These are phyloP conservation scores for Thelephora ganbajun DNA, from an alignment of 768 basidiomycete species.

Conservation along the genomic window DNA sequence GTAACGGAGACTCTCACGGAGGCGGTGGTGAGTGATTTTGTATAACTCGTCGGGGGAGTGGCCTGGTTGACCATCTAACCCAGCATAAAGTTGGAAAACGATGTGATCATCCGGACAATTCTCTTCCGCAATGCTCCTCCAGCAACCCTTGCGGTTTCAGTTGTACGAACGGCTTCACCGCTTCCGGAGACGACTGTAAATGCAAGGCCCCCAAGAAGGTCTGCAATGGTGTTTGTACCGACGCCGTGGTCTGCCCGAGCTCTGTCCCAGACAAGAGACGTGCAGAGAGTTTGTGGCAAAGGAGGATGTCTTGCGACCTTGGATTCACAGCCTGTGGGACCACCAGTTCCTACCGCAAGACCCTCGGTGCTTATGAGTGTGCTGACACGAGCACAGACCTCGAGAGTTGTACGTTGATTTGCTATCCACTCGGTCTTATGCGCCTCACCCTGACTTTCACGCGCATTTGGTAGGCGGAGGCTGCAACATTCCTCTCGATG, in stretches of 20 bases:
- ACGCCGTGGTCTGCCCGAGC: conserved; percentile 16
- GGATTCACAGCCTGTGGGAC: conserved; percentile 31
- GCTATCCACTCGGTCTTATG: background rate
- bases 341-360: conserved; percentile 15
- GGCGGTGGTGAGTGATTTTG: conserved; percentile 19
- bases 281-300: conserved; percentile 17
- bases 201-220: conserved; percentile 27
- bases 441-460: background rate
- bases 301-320: conserved; percentile 19
- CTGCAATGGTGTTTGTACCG: conserved; percentile 34
- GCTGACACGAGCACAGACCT: conserved; percentile 31
- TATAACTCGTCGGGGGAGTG: too few relatives aligned
- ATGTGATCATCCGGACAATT: conserved; percentile 29
- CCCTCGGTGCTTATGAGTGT: conserved; percentile 31
- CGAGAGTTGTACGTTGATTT: conserved; percentile 33
- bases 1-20: conserved; percentile 20
- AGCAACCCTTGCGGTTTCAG: conserved; percentile 29
- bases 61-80: too few relatives aligned
- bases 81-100: too few relatives aligned
- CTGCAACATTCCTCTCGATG: conserved; percentile 23
- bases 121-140: conserved; percentile 20
- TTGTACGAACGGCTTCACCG: conserved; percentile 29
- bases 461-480: conserved; percentile 33
- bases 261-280: conserved; percentile 11
- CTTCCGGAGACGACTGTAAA: conserved; percentile 25